Evolutionary conservation across 2,329 filamentous ascomycete species (phyloP).

Genomic region (Aspergillus sojae): DNA sequence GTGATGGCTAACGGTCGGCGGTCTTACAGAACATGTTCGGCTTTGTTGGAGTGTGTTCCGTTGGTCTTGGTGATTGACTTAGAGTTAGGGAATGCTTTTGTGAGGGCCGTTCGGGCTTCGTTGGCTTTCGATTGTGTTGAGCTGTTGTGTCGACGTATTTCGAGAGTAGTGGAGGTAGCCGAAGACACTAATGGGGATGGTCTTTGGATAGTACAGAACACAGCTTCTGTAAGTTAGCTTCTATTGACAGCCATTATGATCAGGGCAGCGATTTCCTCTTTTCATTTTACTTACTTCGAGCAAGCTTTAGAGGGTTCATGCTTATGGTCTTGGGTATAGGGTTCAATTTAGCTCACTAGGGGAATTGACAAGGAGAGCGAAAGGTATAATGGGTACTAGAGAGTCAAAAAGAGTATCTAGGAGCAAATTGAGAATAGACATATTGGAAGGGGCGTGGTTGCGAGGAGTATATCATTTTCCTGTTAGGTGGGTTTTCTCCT

Average conservation of each 20-base stretch:
- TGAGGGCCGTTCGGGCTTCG: background rate
- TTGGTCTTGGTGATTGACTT: background rate
- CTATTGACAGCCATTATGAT: rapidly evolving
- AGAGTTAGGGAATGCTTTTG: background rate
- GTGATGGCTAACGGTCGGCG: rapidly evolving
- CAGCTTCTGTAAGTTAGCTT: background rate
- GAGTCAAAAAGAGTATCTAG: rapidly evolving
- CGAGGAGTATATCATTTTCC: background rate
- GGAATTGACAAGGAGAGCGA: background rate
- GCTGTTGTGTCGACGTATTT: background rate
- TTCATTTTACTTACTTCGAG: background rate
- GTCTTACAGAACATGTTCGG: background rate
- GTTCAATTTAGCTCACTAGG: too few relatives aligned
- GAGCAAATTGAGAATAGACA: background rate
- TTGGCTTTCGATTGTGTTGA: background rate
- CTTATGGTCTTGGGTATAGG: background rate
- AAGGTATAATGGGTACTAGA: rapidly evolving
- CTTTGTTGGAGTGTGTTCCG: background rate
- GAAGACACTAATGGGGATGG: background rate
- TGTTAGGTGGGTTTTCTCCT: background rate
- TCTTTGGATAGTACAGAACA: background rate
- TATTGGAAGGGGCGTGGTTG: background rate
- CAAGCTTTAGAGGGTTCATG: background rate
- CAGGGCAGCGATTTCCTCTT: background rate
- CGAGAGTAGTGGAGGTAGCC: background rate